A percentile compares a stretch with the other conserved stretches of the same genome.
These are phyloP conservation scores for Cyclanthera cordifolia DNA, from an alignment of 306 rosid genomes.

Conservation along the genomic window DNA sequence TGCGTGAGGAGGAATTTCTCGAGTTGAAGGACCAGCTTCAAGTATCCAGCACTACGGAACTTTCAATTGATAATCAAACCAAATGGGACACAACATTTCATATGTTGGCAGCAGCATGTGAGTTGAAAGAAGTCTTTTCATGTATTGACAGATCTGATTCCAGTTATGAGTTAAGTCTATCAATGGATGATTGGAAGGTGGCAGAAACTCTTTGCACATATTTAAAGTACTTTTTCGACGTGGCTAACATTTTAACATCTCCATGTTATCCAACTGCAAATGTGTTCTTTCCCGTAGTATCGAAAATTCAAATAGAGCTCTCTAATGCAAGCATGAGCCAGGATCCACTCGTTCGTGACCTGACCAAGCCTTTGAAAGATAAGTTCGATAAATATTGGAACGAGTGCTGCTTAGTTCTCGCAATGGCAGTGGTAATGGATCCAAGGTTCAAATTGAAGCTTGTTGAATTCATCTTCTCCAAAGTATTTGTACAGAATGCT, in stretches of 20 bases:
- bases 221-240: constrained; percentile 60
- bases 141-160: constrained; percentile 44
- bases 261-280: constrained; percentile 58
- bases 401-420: constrained; percentile 60
- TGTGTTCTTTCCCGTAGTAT: constrained; percentile 48
- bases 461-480: constrained; percentile 52
- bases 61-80: constrained; percentile 47
- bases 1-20: constrained; percentile 46
- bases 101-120: constrained; percentile 76
- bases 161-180: constrained; percentile 33
- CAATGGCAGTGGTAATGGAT: constrained; percentile 72
- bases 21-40: constrained; percentile 71
- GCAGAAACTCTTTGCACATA: constrained; percentile 52
- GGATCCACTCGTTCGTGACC: constrained; percentile 53
- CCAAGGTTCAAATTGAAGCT: constrained; percentile 76
- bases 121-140: constrained; percentile 66
- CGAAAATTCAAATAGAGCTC: constrained; percentile 57
- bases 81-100: constrained; percentile 80
- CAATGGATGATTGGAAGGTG: constrained; percentile 65
- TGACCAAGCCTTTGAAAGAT: constrained; percentile 53
- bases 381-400: constrained; percentile 77
- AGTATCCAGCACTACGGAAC: constrained; percentile 50
- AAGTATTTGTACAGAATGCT: constrained; percentile 55
- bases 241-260: constrained; percentile 40
- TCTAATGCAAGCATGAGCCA: constrained; percentile 46